phyloP scores from a whole-genome alignment of 1,284 basidiomycete genomes.

The Ceratobasidium sp. region DNA sequence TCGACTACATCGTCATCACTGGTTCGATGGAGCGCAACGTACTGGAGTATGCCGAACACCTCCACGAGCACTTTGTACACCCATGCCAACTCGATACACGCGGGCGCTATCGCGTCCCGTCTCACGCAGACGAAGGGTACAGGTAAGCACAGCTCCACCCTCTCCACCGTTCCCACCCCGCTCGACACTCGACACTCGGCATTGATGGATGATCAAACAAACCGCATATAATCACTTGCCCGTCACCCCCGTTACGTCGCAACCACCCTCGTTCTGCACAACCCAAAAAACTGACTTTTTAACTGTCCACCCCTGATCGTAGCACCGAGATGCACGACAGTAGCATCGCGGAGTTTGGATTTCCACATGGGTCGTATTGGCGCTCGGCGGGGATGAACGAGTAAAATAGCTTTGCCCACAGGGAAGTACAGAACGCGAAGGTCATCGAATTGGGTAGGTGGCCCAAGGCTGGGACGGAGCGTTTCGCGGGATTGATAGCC shows the following conservation, averaged over 20 bases:
- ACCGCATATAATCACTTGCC: constrained; percentile 3
- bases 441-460: constrained; percentile 4
- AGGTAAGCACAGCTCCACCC: constrained; percentile 62
- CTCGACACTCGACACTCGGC: neutral
- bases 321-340: constrained; percentile 81
- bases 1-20: constrained; percentile 92
- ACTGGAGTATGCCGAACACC: constrained; percentile 68
- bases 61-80: constrained; percentile 76
- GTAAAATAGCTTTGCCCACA: constrained; percentile 6
- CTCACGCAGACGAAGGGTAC: constrained; percentile 74
- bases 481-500: constrained; percentile 31
- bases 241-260: constrained; percentile 3
- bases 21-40: constrained; percentile 94
- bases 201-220: too few relatives aligned
- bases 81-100: constrained; percentile 88
- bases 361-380: constrained; percentile 81
- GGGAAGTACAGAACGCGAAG: neutral
- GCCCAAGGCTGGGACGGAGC: neutral
- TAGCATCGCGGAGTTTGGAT: constrained; percentile 79
- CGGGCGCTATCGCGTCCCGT: constrained; percentile 87
- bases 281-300: neutral
- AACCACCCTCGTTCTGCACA: neutral
- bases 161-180: constrained; percentile 17
- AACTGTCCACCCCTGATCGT: constrained; percentile 32
- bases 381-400: constrained; percentile 18